Base-by-base conservation (phyloP, 768 basidiomycete species). In the Tricholoma sp. region DNA sequence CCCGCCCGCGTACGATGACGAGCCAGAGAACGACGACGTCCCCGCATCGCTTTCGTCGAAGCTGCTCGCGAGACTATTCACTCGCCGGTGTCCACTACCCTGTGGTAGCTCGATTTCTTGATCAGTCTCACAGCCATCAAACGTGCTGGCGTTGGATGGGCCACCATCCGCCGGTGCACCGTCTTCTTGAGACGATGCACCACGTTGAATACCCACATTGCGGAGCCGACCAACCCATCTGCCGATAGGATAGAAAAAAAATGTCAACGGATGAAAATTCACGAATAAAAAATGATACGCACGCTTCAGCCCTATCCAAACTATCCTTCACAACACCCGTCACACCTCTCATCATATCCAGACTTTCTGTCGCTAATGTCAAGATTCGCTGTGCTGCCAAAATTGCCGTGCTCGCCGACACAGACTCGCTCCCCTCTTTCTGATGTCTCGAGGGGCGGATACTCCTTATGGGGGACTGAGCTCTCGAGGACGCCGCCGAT, bases 341-440 rank as follows among this genome's bases (percentile, higher is more conserved):
- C 27, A 94, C 91, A 27, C 89, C 84, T 27, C 86, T 78, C 79
- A 96, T 85, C 91, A 94, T 95, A 66, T 96, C 93, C 70, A 96
- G 66, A 66, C 92, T 94, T 75, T 96, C 94, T 12, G 88, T 89
- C 11, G 94, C 92, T 8, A 96, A 82, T 7, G 86, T 84, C 62
- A 96, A 68, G 18, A 96, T 86, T 52, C 88, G 76, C 68, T 91
- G 88, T 9, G 94, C 90, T 27, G 92, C 88, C 14, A 84, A 78
- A 21, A 83, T 78, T 2, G 89, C 90, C 5, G 83, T 75, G 34
- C 82, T 77, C 0, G 81, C 78, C 49, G 76, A 72, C 18, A 75
- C 66, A 8, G 58, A 49, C 47, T 60, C 56, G 27, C 61, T 59
- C 19, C 56, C 59, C 27, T 59, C 62, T 22, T 63, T 59, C 51